phyloP scores from a whole-genome alignment of 1,284 basidiomycete genomes.

The Leccinum colubrinum region DNA sequence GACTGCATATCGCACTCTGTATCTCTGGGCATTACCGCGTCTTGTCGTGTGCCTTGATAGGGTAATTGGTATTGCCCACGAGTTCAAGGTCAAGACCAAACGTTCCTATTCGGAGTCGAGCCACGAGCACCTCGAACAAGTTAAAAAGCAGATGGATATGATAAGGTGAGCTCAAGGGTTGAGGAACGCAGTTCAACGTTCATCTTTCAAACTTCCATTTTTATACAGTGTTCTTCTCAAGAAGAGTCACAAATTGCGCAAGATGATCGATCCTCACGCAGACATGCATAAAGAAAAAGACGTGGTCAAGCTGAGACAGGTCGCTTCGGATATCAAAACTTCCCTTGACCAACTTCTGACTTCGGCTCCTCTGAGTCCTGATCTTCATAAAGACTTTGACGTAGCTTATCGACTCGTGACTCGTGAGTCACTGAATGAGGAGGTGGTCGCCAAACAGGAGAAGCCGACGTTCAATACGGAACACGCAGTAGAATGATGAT shows the following conservation, averaged over 20 bases:
- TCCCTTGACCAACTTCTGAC: conserved; percentile 23
- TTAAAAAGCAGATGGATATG: conserved; percentile 30
- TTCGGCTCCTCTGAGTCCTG: background rate
- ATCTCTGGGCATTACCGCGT: conserved; percentile 50
- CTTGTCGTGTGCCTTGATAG: conserved; percentile 46
- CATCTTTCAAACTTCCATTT: background rate
- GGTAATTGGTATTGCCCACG: conserved; percentile 23
- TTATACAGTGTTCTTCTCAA: conserved; percentile 23
- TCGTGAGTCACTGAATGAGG: conserved; percentile 21
- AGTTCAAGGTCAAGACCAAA: conserved; percentile 26
- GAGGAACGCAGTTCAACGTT: background rate
- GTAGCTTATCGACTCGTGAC: conserved; percentile 25
- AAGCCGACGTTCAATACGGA: conserved; percentile 25
- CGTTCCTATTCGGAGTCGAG: conserved; percentile 28
- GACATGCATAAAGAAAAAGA: conserved; percentile 23
- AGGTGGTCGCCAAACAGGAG: conserved; percentile 6
- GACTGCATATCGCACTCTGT: conserved; percentile 40
- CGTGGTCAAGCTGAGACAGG: conserved; percentile 19
- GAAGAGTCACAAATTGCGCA: conserved; percentile 19
- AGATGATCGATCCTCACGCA: conserved; percentile 29
- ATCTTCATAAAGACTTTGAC: conserved; percentile 30
- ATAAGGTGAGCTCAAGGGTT: conserved; percentile 23
- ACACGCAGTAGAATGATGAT: conserved; percentile 32
- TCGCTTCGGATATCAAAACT: conserved; percentile 24
- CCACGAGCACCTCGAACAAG: conserved; percentile 35